Base-by-base conservation (phyloP, 1,284 basidiomycete species). In the Meripilus lineatus region DNA sequence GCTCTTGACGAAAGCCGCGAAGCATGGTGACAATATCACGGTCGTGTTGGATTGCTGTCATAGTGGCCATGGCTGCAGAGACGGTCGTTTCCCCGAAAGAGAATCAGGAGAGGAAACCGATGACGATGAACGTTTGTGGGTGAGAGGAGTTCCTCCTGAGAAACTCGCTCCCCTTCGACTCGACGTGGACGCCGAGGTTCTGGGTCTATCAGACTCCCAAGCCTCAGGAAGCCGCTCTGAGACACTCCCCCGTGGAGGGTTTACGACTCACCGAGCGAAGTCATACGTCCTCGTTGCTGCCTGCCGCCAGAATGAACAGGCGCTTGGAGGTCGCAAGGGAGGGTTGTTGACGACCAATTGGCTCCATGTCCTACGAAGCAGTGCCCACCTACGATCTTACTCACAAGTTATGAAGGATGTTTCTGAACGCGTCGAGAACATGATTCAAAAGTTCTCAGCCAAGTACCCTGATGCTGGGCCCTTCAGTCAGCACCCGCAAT, bases 81-180 rank as follows among this genome's bases (percentile, higher is more conserved):
- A 40, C 14, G 15, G 59, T 57, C 55, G 49, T 44, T 24, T 38
- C 20, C 44, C 35, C n/a, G 21, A 35, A 15, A 35, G 37, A 30
- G n/a, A n/a, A n/a, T n/a, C n/a, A n/a, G n/a, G n/a, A n/a, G n/a
- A n/a, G n/a, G n/a, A n/a, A n/a, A n/a, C n/a, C n/a, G n/a, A n/a
- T n/a, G n/a, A n/a, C n/a, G n/a, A n/a, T n/a, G n/a, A n/a, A n/a
- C n/a, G n/a, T n/a, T n/a, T n/a, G n/a, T n/a, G n/a, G n/a, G 17
- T 37, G 17, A 33, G 48, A 8, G 30, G 39, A 22, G n/a, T 49
- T 10, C 44, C 42, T 22, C 37, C 45, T 11, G 22, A 23, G 7
- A 30, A 22, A 5, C 23, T 35, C 23, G 20, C 38, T 10, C 48
- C 48, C 6, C 21, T 49, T 11, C 33, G 34, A 11, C 18, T 13